These are phyloP conservation scores for Salix arbutifolia DNA, from an alignment of 345 rosid genomes.

Conservation along the genomic window DNA sequence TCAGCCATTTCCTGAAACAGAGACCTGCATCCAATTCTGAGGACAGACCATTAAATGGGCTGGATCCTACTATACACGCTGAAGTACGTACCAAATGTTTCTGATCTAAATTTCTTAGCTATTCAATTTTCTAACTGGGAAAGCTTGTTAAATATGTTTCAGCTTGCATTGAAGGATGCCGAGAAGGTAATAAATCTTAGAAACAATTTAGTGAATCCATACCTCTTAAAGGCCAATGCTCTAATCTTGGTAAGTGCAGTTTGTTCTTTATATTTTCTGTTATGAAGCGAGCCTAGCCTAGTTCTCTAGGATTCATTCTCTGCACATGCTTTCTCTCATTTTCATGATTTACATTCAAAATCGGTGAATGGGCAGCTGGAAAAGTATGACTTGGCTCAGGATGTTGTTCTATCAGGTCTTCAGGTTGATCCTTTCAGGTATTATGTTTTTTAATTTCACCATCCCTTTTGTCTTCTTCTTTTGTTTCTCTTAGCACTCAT, in stretches of 20 bases:
- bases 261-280: neutral
- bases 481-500: neutral
- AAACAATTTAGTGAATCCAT: slow-evolving; percentile 50
- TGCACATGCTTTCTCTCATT: neutral
- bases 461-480: neutral
- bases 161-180: slow-evolving; percentile 96
- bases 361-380: slow-evolving; percentile 58
- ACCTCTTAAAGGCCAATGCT: slow-evolving; percentile 60
- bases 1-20: slow-evolving; percentile 67
- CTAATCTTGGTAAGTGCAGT: slow-evolving; percentile 59
- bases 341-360: neutral
- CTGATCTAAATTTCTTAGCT: neutral
- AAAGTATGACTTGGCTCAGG: slow-evolving; percentile 74
- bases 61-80: slow-evolving; percentile 88
- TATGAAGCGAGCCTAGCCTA: neutral
- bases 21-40: slow-evolving; percentile 75
- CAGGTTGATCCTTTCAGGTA: slow-evolving; percentile 90
- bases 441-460: slow-evolving; percentile 3
- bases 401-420: slow-evolving; percentile 74
- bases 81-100: slow-evolving; percentile 52
- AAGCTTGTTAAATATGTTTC: slow-evolving; percentile 19
- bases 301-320: slow-evolving; percentile 7
- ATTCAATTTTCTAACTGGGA: neutral
- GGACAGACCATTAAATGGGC: slow-evolving; percentile 64
- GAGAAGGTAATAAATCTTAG: slow-evolving; percentile 61